Conservation (phyloP, 2,329 filamentous ascomycete genomes). For the Raffaelea deltoideospora region DNA sequence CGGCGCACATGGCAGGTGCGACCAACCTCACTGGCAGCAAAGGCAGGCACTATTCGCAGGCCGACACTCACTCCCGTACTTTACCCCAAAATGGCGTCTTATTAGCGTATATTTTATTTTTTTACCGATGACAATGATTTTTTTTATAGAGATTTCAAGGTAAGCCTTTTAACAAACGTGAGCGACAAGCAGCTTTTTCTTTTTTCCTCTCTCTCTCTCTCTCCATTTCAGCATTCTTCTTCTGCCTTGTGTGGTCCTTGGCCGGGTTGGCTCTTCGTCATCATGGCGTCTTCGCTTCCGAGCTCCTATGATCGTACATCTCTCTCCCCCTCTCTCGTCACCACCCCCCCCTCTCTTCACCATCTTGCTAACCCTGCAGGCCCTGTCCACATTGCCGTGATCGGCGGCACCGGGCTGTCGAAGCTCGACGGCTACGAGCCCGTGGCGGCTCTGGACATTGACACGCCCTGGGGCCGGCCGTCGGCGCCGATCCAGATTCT, state of each 20-base stretch:
- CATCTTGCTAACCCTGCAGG: constrained; percentile 22
- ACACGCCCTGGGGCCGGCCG: constrained; percentile 80
- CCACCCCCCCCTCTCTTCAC: background rate
- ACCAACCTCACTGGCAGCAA: too few relatives aligned
- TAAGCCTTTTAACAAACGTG: too few relatives aligned
- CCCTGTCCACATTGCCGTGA: constrained; percentile 70
- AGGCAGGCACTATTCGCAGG: too few relatives aligned
- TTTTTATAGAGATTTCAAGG: too few relatives aligned
- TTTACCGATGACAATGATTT: too few relatives aligned
- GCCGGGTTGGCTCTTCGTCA: background rate
- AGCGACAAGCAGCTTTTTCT: too few relatives aligned
- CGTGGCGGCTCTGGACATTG: constrained; percentile 59
- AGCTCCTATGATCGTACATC: background rate
- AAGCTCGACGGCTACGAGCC: constrained; percentile 77
- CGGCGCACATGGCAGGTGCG: too few relatives aligned
- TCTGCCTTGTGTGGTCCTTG: background rate
- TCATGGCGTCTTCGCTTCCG: background rate
- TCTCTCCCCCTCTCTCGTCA: background rate
- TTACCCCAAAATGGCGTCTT: too few relatives aligned
- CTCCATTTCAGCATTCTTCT: too few relatives aligned
- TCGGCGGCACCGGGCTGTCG: constrained; percentile 84
- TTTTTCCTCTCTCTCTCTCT: too few relatives aligned
- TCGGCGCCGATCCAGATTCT: constrained; percentile 69
- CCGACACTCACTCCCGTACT: too few relatives aligned
- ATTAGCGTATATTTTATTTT: too few relatives aligned